Percentiles rank a stretch among this genome's conserved stretches.
Conservation (phyloP, 1,284 basidiomycete genomes). For the Ustilago vetiveriae region DNA sequence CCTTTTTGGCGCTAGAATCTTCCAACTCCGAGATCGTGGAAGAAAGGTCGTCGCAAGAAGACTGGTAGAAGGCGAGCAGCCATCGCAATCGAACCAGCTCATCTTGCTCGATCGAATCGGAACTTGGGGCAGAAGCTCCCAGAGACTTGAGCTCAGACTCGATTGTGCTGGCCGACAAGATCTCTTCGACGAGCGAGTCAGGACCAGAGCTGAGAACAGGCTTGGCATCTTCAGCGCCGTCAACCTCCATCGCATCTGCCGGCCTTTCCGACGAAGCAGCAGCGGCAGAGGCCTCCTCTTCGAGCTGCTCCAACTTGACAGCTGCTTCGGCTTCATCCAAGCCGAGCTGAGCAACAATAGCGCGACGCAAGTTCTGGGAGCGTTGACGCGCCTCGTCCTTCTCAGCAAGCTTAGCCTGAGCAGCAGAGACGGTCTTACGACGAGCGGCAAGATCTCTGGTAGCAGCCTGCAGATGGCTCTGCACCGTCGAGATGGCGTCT, state of each 20-base stretch:
- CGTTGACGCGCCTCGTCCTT: slow-evolving; percentile 56
- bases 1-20: slow-evolving; percentile 78
- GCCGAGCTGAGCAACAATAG: slow-evolving; percentile 70
- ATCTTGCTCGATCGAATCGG: slow-evolving; percentile 12
- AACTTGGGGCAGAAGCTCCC: not conserved
- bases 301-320: slow-evolving; percentile 14
- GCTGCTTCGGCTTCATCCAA: slow-evolving; percentile 64
- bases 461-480: slow-evolving; percentile 84
- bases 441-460: slow-evolving; percentile 90
- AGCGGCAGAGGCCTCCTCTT: slow-evolving; percentile 1
- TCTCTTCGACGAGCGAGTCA: slow-evolving; percentile 5
- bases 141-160: slow-evolving; percentile 9
- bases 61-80: slow-evolving; percentile 24
- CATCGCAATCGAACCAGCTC: slow-evolving; percentile 53
- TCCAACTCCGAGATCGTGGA: slow-evolving; percentile 83
- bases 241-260: slow-evolving; percentile 31
- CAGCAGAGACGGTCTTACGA: slow-evolving; percentile 71
- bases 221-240: slow-evolving; percentile 23
- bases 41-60: slow-evolving; percentile 68
- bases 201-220: slow-evolving; percentile 1
- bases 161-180: slow-evolving; percentile 5
- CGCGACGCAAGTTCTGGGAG: slow-evolving; percentile 48
- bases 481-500: slow-evolving; percentile 83
- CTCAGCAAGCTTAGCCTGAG: slow-evolving; percentile 54
- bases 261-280: not conserved